Base-by-base conservation (phyloP, 108 stramenopile genomes). In the Cyclotella atomus region DNA sequence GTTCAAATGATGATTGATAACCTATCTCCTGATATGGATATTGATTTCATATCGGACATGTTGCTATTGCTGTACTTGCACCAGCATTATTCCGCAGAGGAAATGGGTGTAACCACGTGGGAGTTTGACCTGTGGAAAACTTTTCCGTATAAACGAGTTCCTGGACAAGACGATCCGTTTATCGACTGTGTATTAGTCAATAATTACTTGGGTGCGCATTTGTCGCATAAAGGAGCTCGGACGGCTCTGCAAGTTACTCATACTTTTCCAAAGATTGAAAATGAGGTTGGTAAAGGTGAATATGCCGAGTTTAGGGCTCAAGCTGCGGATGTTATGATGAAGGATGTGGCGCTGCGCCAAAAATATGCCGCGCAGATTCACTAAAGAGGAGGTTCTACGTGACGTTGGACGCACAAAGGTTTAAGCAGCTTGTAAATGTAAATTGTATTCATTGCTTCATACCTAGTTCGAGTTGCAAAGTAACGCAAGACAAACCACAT, bases 291-390 rank as follows among this genome's bases (percentile, higher is more conserved):
- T 20, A 30, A 65, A 1, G 20, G 21, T 21, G 46, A 47, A 17
- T 38, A 47, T 65, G 43, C 29, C 17, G 64, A 65, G 29, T 29
- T 30, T 9, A 65, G 64, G 29, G 46, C 64, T 35, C 24, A 65
- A 17, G 64, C 64, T 65, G 64, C 45, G 28, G 29, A 25, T 49
- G 38, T 65, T 46, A 65, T 65, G 64, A 65, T 65, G 64, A 65
- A 49, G 12, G 64, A 65, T 47, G 12, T 57, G 10, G n/a, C 1
- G 28, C 28, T 32, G 30, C n/a, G 47, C 47, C 6, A 12, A 6
- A 41, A 41, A 12, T 6, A 41, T 41, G 38, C n/a, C n/a, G n/a
- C n/a, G n/a, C n/a, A n/a, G n/a, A n/a, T n/a, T n/a, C n/a, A n/a
- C n/a, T n/a, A n/a, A n/a, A n/a, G n/a, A n/a, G n/a, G n/a, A n/a